Evolutionary conservation across 208 protist species (phyloP), one percentile per base, ranked within the genome.

Genomic region (Acanthamoeba divionensis): DNA sequence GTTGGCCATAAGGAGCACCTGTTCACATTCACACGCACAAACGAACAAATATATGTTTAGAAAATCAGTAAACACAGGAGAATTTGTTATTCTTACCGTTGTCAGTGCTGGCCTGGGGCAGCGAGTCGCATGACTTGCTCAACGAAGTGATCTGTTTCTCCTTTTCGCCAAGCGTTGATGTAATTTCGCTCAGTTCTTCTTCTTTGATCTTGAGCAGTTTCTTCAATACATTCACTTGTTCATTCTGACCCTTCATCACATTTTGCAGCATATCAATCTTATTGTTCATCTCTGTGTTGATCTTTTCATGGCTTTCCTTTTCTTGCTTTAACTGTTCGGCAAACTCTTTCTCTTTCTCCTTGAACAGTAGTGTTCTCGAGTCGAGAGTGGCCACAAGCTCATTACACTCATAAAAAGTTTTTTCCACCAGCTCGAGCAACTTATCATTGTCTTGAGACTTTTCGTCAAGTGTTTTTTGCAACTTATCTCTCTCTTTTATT

Each of bases 181-280:
- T 82, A 29, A 82, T 2, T 31, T 82, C 71, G n/a, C 13, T 31
- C 71, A 82, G 26, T 26, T 82, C 71, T n/a, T 44, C 3, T 29
- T 82, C 71, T 8, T 82, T 82, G 36, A 82, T 82, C 29, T 24
- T 31, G 29, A 82, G 6, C 71, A 82, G 47, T 50, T 82, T 52
- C 2, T 82, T 82, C 48, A 82, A 50, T 26, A 82, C 71, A 10
- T 82, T 50, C 7, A 26, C 71, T 36, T 82, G 4, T 36, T 82
- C 71, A 26, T 57, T 50, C 48, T 82, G 45, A 24, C 31, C 62
- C 48, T 24, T 26, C 48, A 6, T 36, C 29, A 60, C 2, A 31
- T 26, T 18, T 29, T 82, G 48, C 21, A 82, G 45, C 47, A 62
- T 50, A 31, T 12, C 71, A 21, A 82, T 82, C 47, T 57, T 50